Percentiles rank a stretch among this genome's conserved stretches.
Conservation (phyloP, 192 early-diverging fungal species). For the Entomortierella lignicola region DNA sequence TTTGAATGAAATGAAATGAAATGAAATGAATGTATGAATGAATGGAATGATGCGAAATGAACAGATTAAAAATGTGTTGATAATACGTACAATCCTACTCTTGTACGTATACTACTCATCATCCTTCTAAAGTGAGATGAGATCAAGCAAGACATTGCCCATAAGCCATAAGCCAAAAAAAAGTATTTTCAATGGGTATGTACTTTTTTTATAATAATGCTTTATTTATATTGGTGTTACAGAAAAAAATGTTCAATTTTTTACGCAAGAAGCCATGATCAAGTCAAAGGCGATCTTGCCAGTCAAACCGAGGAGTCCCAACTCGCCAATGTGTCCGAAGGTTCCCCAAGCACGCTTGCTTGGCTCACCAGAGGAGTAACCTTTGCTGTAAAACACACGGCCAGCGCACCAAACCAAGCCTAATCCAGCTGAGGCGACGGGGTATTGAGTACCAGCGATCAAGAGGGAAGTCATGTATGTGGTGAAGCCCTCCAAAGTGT, state of each 20-base stretch:
- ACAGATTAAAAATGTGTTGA: no score
- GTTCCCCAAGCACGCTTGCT: slow-evolving; percentile 62
- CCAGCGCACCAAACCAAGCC: slow-evolving; percentile 64
- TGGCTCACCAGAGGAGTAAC: slow-evolving; percentile 71
- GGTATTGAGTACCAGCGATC: slow-evolving; percentile 65
- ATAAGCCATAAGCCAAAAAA: no score
- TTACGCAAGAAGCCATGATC: slow-evolving; percentile 39
- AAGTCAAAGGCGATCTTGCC: slow-evolving; percentile 56
- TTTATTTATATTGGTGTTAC: background rate
- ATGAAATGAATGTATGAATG: background rate
- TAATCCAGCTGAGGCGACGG: slow-evolving; percentile 60
- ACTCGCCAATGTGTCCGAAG: slow-evolving; percentile 62
- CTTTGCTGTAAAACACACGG: slow-evolving; percentile 63
- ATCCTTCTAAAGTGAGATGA: no score
- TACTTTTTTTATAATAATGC: no score
- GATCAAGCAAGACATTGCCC: no score
- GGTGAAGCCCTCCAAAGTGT: slow-evolving; percentile 74
- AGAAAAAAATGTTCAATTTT: background rate
- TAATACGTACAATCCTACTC: no score
- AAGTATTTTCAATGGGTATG: no score
- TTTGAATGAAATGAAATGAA: background rate
- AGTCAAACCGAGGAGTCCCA: slow-evolving; percentile 60
- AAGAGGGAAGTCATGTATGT: slow-evolving; percentile 58
- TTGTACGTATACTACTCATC: no score
- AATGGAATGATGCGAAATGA: no score